Percentiles rank a stretch among this genome's conserved stretches.
Evolutionary conservation across 2,329 filamentous ascomycete genomes (phyloP).

Genomic region (Trichoderma guizhouense): DNA sequence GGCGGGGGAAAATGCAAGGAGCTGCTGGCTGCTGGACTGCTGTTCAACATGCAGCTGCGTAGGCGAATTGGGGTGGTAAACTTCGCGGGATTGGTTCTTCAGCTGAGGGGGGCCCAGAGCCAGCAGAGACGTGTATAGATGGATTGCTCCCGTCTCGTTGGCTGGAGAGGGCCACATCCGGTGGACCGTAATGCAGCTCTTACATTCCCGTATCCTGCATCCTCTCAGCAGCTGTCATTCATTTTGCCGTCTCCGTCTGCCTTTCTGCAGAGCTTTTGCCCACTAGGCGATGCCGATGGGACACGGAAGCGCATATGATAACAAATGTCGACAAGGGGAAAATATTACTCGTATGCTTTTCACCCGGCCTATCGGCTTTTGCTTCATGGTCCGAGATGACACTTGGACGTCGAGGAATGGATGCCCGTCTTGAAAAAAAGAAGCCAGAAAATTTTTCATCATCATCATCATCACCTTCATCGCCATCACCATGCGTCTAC

Average conservation of each 20-base stretch:
- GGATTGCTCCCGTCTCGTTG: neutral
- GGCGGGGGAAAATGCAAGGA: neutral
- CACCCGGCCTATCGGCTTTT: neutral
- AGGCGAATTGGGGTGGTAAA: neutral
- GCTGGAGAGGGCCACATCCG: neutral
- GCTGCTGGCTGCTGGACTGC: neutral
- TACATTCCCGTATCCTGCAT: constrained; percentile 6
- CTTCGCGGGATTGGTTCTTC: neutral
- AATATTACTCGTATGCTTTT: neutral
- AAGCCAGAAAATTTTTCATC: neutral
- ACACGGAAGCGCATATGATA: neutral
- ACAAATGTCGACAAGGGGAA: neutral
- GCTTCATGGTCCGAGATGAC: neutral
- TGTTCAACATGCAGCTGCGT: neutral
- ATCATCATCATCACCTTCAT: neutral
- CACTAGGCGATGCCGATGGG: neutral
- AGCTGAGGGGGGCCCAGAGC: neutral
- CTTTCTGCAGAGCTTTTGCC: neutral
- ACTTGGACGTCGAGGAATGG: constrained; percentile 10
- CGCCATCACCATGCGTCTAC: constrained; percentile 8
- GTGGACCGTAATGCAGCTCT: neutral
- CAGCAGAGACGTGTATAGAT: neutral
- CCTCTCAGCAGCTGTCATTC: constrained; percentile 6
- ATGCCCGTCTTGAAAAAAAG: neutral
- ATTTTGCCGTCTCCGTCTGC: neutral